These are phyloP conservation scores for Phlyctochytrium arcticum DNA, from an alignment of 192 early-diverging fungal species.

Conservation along the genomic window DNA sequence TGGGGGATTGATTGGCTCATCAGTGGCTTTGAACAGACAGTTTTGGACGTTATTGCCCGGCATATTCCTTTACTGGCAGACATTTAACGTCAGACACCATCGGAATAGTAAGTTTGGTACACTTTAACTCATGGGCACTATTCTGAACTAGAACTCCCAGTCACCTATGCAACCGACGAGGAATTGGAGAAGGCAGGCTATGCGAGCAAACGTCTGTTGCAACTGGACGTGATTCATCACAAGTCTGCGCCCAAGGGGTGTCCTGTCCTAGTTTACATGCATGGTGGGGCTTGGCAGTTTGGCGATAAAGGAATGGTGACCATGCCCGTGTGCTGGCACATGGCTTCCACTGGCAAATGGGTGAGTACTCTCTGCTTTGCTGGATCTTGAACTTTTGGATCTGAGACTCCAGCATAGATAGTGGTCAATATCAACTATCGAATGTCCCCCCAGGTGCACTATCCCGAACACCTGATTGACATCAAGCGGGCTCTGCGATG, in stretches of 20 bases:
- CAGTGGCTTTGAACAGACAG: too few species aligned
- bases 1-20: too few species aligned
- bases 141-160: too few species aligned
- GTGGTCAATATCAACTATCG: conserved; percentile 61
- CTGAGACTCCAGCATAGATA: too few species aligned
- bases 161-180: conserved; percentile 31
- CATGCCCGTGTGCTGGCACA: conserved; percentile 31
- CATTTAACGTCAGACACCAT: too few species aligned
- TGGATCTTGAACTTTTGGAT: too few species aligned
- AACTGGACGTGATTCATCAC: conserved; percentile 33
- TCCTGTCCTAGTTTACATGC: conserved; percentile 49
- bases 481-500: conserved; percentile 70
- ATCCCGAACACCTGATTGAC: conserved; percentile 60
- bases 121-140: too few species aligned
- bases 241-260: conserved; percentile 12
- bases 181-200: conserved; percentile 16
- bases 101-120: too few species aligned
- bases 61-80: too few species aligned
- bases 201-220: not conserved
- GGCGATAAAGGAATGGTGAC: conserved; percentile 47
- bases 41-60: too few species aligned
- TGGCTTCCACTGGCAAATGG: conserved; percentile 16
- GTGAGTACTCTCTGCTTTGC: not conserved
- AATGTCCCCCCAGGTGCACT: conserved; percentile 36
- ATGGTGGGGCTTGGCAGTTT: conserved; percentile 63